Evolutionary conservation across 768 basidiomycete genomes (phyloP), one percentile per base, ranked within the genome.

Genomic region (Lactarius quietus): DNA sequence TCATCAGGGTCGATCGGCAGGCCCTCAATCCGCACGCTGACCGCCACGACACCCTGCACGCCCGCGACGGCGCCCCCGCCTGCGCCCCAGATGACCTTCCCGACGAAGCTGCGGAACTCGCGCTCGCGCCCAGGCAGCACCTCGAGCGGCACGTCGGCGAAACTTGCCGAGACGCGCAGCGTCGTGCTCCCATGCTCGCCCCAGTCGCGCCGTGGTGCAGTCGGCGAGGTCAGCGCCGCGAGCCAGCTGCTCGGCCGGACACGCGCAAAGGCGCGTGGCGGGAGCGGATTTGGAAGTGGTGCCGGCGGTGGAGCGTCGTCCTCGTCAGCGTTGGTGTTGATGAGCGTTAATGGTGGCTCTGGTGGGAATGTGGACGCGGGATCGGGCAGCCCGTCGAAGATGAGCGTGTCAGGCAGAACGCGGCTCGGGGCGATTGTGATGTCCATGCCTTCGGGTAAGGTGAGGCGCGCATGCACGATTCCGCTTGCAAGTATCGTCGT

Each of bases 111-210:
- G 65, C 87, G 85, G 68, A 94, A 92, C 70, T 89, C 83, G 66
- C 81, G 84, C 73, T 92, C 83, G 51, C 92, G 82, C 7, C 92
- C 90, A 0, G 91, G 90, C 0, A 94, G 77, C 12, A 93, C 88
- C 63, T 91, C 77, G 35, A 94, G 76, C 15, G 92, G 90, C 14
- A 91, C 86, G 69, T 93, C 88, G 2, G 82, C 79, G 55, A 93
- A 82, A 68, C 81, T 80, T 9, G 92, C 89, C 0, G 82, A 80
- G 14, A 94, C 83, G 0, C 77, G 76, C 67, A 86, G 86, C 4
- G 79, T 76, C 1, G 83, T 78, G 6, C 86, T 88, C 23, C 83
- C 82, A 8, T 76, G 81, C 41, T 80, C 82, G 18, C 77, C 76
- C 17, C 78, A 69, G 17, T 62, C 71, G 18, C 76, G 57, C 78